Conservation (phyloP, 371 early-diverging fungal genomes). For the Haplosporangium sp. region DNA sequence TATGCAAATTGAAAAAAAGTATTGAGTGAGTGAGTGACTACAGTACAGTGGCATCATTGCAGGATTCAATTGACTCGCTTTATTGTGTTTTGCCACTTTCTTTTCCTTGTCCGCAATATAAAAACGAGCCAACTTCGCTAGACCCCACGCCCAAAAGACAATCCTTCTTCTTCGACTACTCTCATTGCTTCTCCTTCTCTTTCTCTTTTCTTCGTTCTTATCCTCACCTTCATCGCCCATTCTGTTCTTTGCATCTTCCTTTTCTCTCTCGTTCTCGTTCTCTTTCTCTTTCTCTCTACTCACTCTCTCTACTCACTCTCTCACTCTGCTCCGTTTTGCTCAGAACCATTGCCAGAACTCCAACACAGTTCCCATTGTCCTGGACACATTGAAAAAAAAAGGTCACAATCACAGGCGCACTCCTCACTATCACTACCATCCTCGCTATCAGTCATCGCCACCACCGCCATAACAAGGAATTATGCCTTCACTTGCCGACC, state of each 20-base stretch:
- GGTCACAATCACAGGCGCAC: neutral
- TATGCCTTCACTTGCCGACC: constrained; percentile 40
- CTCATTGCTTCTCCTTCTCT: neutral
- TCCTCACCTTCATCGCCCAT: neutral
- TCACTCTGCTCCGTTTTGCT: neutral
- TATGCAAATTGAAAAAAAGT: too few relatives aligned
- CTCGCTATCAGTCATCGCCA: too few relatives aligned
- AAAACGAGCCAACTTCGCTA: neutral
- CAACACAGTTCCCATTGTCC: neutral
- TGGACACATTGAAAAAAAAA: neutral
- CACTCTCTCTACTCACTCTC: constrained; percentile 1
- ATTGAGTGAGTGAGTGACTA: too few relatives aligned
- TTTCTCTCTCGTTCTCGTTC: neutral
- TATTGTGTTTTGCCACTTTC: too few relatives aligned
- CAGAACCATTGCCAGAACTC: neutral
- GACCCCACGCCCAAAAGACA: too few relatives aligned
- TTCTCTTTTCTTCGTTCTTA: neutral
- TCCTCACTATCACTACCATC: neutral
- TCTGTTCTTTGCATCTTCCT: constrained; percentile 4
- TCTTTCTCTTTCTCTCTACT: constrained; percentile 1
- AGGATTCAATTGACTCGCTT: too few relatives aligned
- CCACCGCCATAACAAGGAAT: too few relatives aligned
- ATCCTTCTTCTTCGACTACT: neutral
- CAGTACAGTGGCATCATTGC: too few relatives aligned
- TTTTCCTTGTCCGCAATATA: too few relatives aligned